phyloP scores from a whole-genome alignment of 2,329 filamentous ascomycete species.

The Trichoderma cornu-damae region DNA sequence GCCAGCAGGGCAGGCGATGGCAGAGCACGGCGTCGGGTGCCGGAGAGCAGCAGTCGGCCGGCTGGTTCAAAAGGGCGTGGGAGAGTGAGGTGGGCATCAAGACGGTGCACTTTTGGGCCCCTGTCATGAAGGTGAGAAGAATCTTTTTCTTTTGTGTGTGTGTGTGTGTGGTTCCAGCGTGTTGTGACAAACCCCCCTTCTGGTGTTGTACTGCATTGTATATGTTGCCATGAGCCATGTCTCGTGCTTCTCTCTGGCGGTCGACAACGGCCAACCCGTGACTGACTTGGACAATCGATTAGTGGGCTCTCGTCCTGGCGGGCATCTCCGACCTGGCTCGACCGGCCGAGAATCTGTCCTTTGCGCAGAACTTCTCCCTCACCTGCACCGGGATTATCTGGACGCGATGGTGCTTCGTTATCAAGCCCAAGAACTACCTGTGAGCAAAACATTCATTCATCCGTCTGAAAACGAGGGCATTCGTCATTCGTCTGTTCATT shows the following conservation, averaged over 20 bases:
- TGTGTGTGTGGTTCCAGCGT: no score
- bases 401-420: slow-evolving; percentile 98
- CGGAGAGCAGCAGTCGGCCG: slow-evolving; percentile 36
- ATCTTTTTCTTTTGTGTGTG: background rate
- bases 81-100: slow-evolving; percentile 75
- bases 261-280: background rate
- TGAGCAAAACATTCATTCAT: slow-evolving; percentile 38
- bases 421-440: slow-evolving; percentile 89
- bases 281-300: background rate
- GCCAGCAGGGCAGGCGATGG: slow-evolving; percentile 53
- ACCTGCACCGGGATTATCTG: slow-evolving; percentile 92
- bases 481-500: background rate
- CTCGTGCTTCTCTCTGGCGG: no score
- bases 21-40: slow-evolving; percentile 59
- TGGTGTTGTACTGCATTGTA: background rate
- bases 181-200: background rate
- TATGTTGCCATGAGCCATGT: background rate
- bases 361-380: slow-evolving; percentile 87
- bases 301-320: slow-evolving; percentile 91
- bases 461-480: background rate
- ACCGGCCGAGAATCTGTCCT: slow-evolving; percentile 84
- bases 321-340: slow-evolving; percentile 88
- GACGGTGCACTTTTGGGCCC: slow-evolving; percentile 99
- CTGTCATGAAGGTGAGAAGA: slow-evolving; percentile 69
- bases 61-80: slow-evolving; percentile 74